Base-by-base conservation (phyloP, 352 stramenopile genomes). In the Phytopythium delawarense region DNA sequence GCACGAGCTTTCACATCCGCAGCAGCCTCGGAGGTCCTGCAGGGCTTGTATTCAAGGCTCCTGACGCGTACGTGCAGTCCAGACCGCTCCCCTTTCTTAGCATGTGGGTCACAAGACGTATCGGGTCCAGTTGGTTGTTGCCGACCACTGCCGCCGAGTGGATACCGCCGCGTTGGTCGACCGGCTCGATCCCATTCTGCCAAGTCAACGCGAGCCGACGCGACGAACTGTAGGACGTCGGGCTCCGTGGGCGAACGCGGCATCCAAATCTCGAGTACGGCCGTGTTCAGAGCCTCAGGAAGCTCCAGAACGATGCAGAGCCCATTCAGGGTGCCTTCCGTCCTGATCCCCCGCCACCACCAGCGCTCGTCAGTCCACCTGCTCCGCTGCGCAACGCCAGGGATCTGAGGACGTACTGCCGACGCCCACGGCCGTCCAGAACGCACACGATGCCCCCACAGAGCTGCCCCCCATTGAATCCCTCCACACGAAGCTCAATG, bases 171-270 rank as follows among this genome's bases (percentile, higher is more conserved):
- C 28, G 32, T 52, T 48, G 51, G 44, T 21, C 51, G 58, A 5
- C 54, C 54, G 7, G 51, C 64, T 21, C 64, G 16, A n/a, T 54
- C 32, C 74, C 71, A 79, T 34, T 61, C 28, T 8, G 7, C 15
- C 45, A 69, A 32, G n/a, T 77, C 63, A 40, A 81, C 51, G 32
- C 16, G 59, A 40, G 59, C 69, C 18, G 23, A 40, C 2, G 25
- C 63, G 23, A 71, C 35, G 65, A 74, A 75, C 45, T 79, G 69
- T 32, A 82, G 56, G 11, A 68, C 7, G 66, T 67, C 23, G 39
- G 63, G 42, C 12, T 35, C 12, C 46, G 13, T 12, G 2, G 4
- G 23, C 1, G 46, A 34, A 3, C 23, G 23, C 23, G 12, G 11
- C 15, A 23, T 13, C 46, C 46, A 53, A 30, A 53, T 11, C 46